phyloP scores from a whole-genome alignment of 805 yeast genomes.

The Hanseniaspora meyeri region DNA sequence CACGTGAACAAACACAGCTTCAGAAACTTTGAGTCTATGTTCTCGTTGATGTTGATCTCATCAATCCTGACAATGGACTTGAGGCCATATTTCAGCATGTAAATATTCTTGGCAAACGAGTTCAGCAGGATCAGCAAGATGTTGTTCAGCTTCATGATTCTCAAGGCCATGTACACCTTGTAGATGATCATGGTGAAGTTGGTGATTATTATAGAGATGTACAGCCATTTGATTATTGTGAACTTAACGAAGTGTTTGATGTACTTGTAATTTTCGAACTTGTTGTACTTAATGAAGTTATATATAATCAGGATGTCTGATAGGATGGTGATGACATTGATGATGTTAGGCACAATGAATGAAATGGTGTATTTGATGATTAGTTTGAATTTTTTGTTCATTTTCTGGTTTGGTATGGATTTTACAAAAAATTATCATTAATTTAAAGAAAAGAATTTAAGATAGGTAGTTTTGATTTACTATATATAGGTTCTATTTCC shows the following conservation, averaged over 20 bases:
- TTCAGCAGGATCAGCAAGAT: neutral
- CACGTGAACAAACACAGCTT: constrained; percentile 7
- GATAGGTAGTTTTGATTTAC: no score
- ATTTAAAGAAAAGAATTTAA: no score
- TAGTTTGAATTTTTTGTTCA: neutral
- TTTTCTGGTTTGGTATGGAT: neutral
- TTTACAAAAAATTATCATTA: no score
- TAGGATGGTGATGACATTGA: neutral
- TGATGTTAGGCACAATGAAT: neutral
- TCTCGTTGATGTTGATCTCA: neutral
- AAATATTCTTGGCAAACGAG: constrained; percentile 6
- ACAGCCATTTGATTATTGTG: constrained; percentile 2
- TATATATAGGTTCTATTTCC: no score
- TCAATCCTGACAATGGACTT: neutral
- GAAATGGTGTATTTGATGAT: neutral
- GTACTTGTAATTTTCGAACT: neutral
- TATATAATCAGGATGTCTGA: neutral
- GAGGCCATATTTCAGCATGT: neutral
- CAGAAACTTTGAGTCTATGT: neutral
- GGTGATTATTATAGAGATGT: neutral
- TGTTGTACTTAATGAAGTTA: neutral
- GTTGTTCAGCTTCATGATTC: neutral
- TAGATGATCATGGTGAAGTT: neutral
- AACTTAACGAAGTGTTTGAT: neutral
- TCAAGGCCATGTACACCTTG: neutral